These are phyloP conservation scores for Solanum verrucosum DNA, from an alignment of 257 asterid genomes.

Conservation along the genomic window DNA sequence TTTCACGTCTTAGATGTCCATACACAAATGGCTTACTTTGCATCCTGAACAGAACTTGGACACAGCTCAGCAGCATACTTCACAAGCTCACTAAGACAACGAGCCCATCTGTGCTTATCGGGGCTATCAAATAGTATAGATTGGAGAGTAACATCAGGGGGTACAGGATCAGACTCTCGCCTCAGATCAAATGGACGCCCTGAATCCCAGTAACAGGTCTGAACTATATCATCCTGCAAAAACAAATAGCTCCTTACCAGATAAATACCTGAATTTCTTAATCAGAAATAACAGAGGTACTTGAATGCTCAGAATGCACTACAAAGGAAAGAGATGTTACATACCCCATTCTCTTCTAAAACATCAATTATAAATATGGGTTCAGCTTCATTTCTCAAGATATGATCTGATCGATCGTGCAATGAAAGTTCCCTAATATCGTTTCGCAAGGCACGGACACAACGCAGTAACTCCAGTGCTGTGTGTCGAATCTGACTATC, in stretches of 20 bases:
- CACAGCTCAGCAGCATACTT: slow-evolving; percentile 93
- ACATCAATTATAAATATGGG: slow-evolving; percentile 96
- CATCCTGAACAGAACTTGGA: slow-evolving; percentile 90
- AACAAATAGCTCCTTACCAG: neutral
- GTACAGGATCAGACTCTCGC: slow-evolving; percentile 91
- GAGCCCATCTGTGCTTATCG: slow-evolving; percentile 97
- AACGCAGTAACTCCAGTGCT: slow-evolving; percentile 89
- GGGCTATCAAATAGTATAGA: slow-evolving; percentile 92
- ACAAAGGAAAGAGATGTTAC: slow-evolving; percentile 9
- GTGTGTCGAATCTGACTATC: slow-evolving; percentile 99
- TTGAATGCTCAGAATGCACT: neutral
- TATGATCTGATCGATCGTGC: slow-evolving; percentile 47
- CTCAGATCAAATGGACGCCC: slow-evolving; percentile 89
- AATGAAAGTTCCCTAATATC: slow-evolving; percentile 69
- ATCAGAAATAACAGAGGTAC: neutral
- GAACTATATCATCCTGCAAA: slow-evolving; percentile 93
- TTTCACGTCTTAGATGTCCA: neutral
- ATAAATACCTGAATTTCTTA: neutral
- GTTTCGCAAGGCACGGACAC: slow-evolving; percentile 81
- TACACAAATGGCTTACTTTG: slow-evolving; percentile 53
- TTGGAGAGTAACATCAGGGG: slow-evolving; percentile 93
- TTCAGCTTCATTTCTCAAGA: slow-evolving; percentile 64
- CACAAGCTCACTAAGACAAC: slow-evolving; percentile 90
- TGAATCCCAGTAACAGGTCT: slow-evolving; percentile 95
- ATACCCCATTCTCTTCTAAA: slow-evolving; percentile 97